Base-by-base conservation (phyloP, 495 filamentous ascomycete genomes). In the Aspergillus baeticus region DNA sequence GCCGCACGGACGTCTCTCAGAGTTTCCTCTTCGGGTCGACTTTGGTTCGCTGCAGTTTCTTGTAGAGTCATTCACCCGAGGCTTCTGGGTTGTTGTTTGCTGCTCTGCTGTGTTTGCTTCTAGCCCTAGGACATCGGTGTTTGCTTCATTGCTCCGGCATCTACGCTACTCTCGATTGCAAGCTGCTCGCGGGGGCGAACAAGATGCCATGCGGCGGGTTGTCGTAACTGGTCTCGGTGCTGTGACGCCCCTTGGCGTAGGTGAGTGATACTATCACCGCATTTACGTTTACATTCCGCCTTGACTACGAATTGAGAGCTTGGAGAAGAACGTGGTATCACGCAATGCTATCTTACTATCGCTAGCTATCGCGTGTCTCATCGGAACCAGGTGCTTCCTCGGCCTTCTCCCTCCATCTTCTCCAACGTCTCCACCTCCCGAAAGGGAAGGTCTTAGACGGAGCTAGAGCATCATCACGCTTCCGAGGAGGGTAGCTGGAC, bases 171-270 rank as follows among this genome's bases (percentile, higher is more conserved):
- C 26, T 29, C 26, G 26, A 29, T 29, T 29, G 26, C 26, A 29
- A 29, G 26, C 26, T 29, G 42, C 33, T 21, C 22, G n/a, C 43
- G 18, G 21, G 1, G 17, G 10, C 37, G 26, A 46, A 37, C 54
- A 68, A 54, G 44, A 80, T 81, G 78, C 69, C 62, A 94, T 96
- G 93, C 87, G 92, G 72, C 86, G 90, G 62, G 94, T 98, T 63
- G 94, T 97, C 63, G 87, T 98, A 62, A 98, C 94, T 42, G 94
- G 94, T 66, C 79, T 98, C 48, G 94, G 94, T 38, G 90, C 91
- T 63, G 84, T 98, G 50, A 96, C 94, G 49, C 94, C 94, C 43
- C 79, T 98, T 18, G 93, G 89, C 51, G 83, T 96, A 36, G 92
- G 86, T 88, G 58, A 64, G 76, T 69, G 17, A 39, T 48, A 23